These are phyloP conservation scores for Gracilaria caudata DNA, from an alignment of 23 red algal species.

Conservation along the genomic window DNA sequence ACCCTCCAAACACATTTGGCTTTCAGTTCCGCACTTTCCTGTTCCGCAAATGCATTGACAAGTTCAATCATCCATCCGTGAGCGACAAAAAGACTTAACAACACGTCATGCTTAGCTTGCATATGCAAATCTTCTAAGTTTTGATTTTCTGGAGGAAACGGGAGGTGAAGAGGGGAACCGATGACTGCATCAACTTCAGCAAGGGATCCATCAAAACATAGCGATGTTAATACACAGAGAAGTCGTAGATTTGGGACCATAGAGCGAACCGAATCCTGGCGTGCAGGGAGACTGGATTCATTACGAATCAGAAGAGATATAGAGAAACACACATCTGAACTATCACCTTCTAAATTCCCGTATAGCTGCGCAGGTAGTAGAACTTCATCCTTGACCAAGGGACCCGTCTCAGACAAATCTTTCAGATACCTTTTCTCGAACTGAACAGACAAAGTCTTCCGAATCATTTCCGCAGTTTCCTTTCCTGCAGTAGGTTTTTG, in stretches of 20 bases:
- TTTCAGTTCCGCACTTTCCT: slow-evolving; percentile 50
- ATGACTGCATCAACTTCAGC: slow-evolving; percentile 66
- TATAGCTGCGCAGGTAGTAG: slow-evolving; percentile 41
- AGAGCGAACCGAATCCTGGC: slow-evolving; percentile 45
- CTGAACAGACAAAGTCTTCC: slow-evolving; percentile 35
- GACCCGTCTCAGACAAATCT: slow-evolving; percentile 16
- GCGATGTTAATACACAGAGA: slow-evolving; percentile 51
- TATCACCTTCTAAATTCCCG: slow-evolving; percentile 63
- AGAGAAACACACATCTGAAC: slow-evolving; percentile 52
- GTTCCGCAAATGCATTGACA: slow-evolving; percentile 63
- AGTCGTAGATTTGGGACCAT: slow-evolving; percentile 68
- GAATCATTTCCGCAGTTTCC: slow-evolving; percentile 40
- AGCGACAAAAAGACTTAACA: slow-evolving; percentile 59
- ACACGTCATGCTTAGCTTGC: slow-evolving; percentile 23
- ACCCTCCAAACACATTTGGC: slow-evolving; percentile 65
- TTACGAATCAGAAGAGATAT: slow-evolving; percentile 44
- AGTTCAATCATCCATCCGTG: slow-evolving; percentile 74
- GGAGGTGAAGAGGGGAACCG: slow-evolving; percentile 62
- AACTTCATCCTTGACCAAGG: slow-evolving; percentile 35
- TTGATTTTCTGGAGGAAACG: slow-evolving; percentile 13
- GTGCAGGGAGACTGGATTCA: slow-evolving; percentile 33
- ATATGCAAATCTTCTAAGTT: slow-evolving; percentile 24
- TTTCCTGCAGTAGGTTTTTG: not conserved
- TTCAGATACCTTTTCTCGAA: slow-evolving; percentile 59
- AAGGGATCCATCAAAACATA: slow-evolving; percentile 49